These are phyloP conservation scores for Puccinia triticina DNA, from an alignment of 1,284 basidiomycete species.

Conservation along the genomic window DNA sequence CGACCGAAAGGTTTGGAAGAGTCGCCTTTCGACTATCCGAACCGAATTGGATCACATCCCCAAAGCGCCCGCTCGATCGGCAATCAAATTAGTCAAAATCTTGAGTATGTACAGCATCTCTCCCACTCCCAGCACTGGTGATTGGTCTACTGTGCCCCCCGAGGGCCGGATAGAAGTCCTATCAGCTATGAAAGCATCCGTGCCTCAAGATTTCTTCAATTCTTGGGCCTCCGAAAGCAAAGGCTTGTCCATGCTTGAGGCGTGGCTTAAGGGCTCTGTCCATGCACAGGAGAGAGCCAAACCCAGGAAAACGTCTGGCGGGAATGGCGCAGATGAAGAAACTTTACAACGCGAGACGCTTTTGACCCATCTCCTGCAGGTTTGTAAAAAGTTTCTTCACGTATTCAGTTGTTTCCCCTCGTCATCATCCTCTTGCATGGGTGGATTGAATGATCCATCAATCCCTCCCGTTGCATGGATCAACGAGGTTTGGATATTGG, in stretches of 20 bases:
- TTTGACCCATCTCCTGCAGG: slow-evolving; percentile 38
- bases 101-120: slow-evolving; percentile 41
- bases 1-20: slow-evolving; percentile 51
- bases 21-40: slow-evolving; percentile 35
- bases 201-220: slow-evolving; percentile 43
- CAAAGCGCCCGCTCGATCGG: slow-evolving; percentile 42
- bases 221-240: slow-evolving; percentile 44
- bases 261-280: slow-evolving; percentile 47
- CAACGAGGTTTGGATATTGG: neutral
- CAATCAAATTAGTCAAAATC: slow-evolving; percentile 43
- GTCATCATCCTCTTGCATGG: too few relatives aligned
- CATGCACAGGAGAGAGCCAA: slow-evolving; percentile 47
- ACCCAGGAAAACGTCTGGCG: slow-evolving; percentile 14
- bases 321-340: slow-evolving; percentile 16
- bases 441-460: too few relatives aligned
- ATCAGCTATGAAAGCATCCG: slow-evolving; percentile 33
- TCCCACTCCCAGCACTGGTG: slow-evolving; percentile 39
- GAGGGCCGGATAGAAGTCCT: slow-evolving; percentile 48
- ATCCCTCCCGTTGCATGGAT: neutral
- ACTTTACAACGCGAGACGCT: slow-evolving; percentile 17
- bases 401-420: neutral
- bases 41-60: slow-evolving; percentile 47
- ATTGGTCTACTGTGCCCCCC: slow-evolving; percentile 50
- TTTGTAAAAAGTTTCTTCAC: slow-evolving; percentile 18
- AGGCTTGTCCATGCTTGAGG: slow-evolving; percentile 36